Conservation (phyloP, 2,329 filamentous ascomycete genomes). For the Aspergillus sp. region DNA sequence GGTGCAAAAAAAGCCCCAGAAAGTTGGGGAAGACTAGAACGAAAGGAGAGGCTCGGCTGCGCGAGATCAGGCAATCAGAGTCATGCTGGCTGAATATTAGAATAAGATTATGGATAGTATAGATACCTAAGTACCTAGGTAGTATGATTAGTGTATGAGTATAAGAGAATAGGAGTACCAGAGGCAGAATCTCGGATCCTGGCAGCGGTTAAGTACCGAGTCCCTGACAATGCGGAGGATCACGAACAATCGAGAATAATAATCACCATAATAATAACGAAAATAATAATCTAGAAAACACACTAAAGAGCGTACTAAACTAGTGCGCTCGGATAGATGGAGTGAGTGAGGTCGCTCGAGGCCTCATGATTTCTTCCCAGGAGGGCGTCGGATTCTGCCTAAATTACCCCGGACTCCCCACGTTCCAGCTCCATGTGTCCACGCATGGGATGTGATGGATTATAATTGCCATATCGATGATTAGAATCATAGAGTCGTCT, state of each 20-base stretch:
- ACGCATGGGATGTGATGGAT: too few relatives aligned
- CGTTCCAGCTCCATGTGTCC: not conserved
- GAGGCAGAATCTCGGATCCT: not conserved
- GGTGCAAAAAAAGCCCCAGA: not conserved
- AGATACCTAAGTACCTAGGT: too few relatives aligned
- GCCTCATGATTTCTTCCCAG: too few relatives aligned
- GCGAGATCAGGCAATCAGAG: too few relatives aligned
- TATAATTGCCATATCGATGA: too few relatives aligned
- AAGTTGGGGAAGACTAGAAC: not conserved
- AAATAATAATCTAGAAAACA: not conserved
- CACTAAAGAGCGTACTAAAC: not conserved
- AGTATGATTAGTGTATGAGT: not conserved
- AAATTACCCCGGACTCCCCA: constrained; percentile 8
- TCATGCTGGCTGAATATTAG: too few relatives aligned
- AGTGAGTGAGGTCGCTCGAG: not conserved
- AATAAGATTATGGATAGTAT: too few relatives aligned
- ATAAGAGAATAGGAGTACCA: too few relatives aligned
- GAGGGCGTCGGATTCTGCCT: constrained; percentile 3
- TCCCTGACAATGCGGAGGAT: too few relatives aligned
- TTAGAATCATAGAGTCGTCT: too few relatives aligned
- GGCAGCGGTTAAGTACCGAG: not conserved
- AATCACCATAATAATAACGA: not conserved
- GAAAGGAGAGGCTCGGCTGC: too few relatives aligned
- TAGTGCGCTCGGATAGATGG: not conserved
- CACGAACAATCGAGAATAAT: too few relatives aligned